Conservation (phyloP, 2,329 filamentous ascomycete species). For the Fusarium haematococcum region DNA sequence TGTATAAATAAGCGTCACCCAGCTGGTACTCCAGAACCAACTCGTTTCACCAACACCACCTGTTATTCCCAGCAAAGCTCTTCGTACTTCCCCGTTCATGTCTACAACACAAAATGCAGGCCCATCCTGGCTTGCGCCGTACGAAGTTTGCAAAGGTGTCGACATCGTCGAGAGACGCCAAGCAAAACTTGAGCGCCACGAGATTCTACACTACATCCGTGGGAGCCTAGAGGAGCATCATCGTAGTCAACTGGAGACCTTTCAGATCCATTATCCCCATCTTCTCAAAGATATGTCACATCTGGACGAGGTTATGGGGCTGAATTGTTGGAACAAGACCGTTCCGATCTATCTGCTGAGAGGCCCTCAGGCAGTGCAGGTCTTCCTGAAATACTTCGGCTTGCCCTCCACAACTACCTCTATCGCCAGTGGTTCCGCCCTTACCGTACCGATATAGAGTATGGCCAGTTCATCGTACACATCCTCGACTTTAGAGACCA, state of each 20-base stretch:
- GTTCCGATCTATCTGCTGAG: not conserved
- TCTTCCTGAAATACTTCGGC: accelerated
- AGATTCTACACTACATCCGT: not conserved
- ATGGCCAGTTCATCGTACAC: slow-evolving; percentile 20
- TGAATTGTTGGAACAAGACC: not conserved
- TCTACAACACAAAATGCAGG: not conserved
- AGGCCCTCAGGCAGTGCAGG: not conserved
- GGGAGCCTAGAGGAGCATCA: not conserved
- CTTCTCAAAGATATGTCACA: not conserved
- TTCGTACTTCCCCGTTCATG: not conserved
- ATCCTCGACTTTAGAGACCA: not conserved
- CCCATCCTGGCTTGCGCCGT: not conserved
- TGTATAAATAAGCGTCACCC: not conserved
- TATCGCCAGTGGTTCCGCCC: slow-evolving; percentile 17
- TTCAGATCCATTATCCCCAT: not conserved
- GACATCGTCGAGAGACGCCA: accelerated
- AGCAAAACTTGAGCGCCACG: not conserved
- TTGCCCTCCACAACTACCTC: slow-evolving; percentile 12
- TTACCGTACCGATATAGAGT: slow-evolving; percentile 27
- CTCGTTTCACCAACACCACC: not conserved
- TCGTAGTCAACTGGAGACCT: not conserved
- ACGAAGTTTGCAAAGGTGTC: not conserved
- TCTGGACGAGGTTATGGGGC: not conserved
- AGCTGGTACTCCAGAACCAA: not conserved
- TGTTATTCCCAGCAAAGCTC: not conserved